Evolutionary conservation across 2,329 filamentous ascomycete genomes (phyloP).

Genomic region (Coleophoma eucalyptorum): DNA sequence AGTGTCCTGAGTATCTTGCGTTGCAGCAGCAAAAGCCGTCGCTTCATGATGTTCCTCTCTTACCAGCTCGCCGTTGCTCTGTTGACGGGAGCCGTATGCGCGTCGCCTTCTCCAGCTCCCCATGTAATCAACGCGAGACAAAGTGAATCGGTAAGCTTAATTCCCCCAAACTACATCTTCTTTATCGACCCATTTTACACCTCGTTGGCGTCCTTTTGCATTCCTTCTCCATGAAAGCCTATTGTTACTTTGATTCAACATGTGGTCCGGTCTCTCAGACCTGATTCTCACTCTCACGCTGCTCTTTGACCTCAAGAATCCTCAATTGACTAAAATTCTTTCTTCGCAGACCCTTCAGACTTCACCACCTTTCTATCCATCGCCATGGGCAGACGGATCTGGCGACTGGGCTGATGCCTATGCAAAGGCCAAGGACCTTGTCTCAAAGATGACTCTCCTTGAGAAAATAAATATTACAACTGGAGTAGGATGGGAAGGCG

Average conservation of each 20-base stretch:
- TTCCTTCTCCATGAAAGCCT: background rate
- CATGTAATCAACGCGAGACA: background rate
- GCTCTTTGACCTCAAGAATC: no score
- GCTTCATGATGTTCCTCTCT: background rate
- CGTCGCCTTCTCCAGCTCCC: background rate
- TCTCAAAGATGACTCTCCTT: conserved; percentile 71
- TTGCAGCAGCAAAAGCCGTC: no score
- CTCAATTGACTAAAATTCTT: background rate
- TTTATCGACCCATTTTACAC: background rate
- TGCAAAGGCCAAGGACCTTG: conserved; percentile 61
- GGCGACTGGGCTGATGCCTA: conserved; percentile 66
- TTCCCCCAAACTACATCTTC: background rate
- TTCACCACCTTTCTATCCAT: conserved; percentile 22
- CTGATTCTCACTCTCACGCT: no score
- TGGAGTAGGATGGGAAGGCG: conserved; percentile 47
- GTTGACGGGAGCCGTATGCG: background rate
- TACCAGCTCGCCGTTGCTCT: background rate
- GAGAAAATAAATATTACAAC: conserved; percentile 95
- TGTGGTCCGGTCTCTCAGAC: no score
- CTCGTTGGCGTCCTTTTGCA: background rate
- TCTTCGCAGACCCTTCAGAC: background rate
- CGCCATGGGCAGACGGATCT: conserved; percentile 22
- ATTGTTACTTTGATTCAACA: background rate
- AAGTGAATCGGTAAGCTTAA: background rate
- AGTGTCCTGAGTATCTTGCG: no score